A percentile compares a stretch with the other conserved stretches of the same genome.
phyloP scores from a whole-genome alignment of 1,139 yeast species.

The Magnusiomyces fungicola region DNA sequence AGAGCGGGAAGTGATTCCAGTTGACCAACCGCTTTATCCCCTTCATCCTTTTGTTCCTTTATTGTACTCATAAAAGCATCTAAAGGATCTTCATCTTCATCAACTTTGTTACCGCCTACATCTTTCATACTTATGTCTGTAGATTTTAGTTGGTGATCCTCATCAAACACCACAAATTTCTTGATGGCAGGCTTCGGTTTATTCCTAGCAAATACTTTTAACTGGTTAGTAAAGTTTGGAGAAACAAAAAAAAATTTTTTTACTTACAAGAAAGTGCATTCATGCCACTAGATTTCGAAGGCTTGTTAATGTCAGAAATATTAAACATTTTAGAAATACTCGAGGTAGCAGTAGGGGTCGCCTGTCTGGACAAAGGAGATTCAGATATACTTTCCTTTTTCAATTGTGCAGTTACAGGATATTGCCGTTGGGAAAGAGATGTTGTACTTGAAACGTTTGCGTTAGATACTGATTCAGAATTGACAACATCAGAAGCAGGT shows the following conservation, averaged over 20 bases:
- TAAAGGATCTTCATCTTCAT: constrained; percentile 33
- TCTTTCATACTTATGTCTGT: constrained; percentile 6
- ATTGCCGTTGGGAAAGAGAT: neutral
- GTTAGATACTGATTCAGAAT: neutral
- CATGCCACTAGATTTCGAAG: constrained; percentile 7
- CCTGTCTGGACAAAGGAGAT: too few relatives aligned
- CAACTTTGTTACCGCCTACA: constrained; percentile 8
- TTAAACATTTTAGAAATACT: constrained; percentile 7
- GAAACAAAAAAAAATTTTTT: neutral
- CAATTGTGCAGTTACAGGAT: constrained; percentile 1
- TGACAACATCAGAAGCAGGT: neutral
- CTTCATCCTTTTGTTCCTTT: constrained; percentile 15
- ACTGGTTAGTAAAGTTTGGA: neutral
- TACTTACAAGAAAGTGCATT: constrained; percentile 13
- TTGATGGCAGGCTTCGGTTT: neutral
- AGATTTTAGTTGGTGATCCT: neutral
- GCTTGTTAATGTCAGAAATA: constrained; percentile 14
- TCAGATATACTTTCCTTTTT: constrained; percentile 14
- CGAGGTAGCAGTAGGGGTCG: constrained; percentile 1
- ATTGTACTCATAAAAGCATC: constrained; percentile 35
- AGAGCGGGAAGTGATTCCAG: constrained; percentile 16
- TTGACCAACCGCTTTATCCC: neutral
- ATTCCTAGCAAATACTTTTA: neutral
- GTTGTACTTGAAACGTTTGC: too few relatives aligned
- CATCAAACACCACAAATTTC: constrained; percentile 8